A percentile compares a stretch with the other conserved stretches of the same genome.
Conservation (phyloP, 495 filamentous ascomycete species). For the Talaromyces stipitatus region DNA sequence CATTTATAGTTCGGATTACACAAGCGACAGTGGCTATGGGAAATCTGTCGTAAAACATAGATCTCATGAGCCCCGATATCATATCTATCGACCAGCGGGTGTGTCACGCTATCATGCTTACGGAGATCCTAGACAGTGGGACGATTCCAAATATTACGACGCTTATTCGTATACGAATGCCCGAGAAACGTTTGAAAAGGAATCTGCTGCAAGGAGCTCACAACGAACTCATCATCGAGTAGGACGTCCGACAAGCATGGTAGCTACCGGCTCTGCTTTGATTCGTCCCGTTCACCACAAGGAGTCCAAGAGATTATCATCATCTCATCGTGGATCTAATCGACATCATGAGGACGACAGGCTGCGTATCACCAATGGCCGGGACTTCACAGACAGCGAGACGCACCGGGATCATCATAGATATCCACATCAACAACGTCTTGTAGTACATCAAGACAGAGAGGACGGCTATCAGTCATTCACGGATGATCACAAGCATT, state of each 20-base stretch:
- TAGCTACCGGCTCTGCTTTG: conserved; percentile 46
- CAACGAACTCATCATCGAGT: conserved; percentile 41
- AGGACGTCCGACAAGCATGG: conserved; percentile 58
- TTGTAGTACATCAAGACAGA: conserved; percentile 32
- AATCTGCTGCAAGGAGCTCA: conserved; percentile 43
- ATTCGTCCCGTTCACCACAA: conserved; percentile 30
- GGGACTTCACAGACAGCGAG: conserved; percentile 19
- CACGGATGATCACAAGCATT: conserved; percentile 19
- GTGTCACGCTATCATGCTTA: conserved; percentile 23
- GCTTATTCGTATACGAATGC: conserved; percentile 68
- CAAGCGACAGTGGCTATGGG: conserved; percentile 30
- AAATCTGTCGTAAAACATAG: conserved; percentile 11
- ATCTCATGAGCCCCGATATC: conserved; percentile 16
- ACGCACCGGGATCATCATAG: conserved; percentile 19
- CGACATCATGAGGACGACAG: conserved; percentile 39
- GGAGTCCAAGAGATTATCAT: conserved; percentile 47
- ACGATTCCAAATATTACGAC: conserved; percentile 53
- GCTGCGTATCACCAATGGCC: conserved; percentile 19
- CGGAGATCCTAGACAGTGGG: conserved; percentile 33
- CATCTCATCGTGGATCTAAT: conserved; percentile 56
- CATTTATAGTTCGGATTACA: conserved; percentile 29
- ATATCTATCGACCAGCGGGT: conserved; percentile 14
- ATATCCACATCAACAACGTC: conserved; percentile 23
- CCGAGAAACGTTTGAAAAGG: conserved; percentile 59
- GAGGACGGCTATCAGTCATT: conserved; percentile 31